These are phyloP conservation scores for Astrephomene gubernaculifera DNA, from an alignment of 139 green algal genomes.

Conservation along the genomic window DNA sequence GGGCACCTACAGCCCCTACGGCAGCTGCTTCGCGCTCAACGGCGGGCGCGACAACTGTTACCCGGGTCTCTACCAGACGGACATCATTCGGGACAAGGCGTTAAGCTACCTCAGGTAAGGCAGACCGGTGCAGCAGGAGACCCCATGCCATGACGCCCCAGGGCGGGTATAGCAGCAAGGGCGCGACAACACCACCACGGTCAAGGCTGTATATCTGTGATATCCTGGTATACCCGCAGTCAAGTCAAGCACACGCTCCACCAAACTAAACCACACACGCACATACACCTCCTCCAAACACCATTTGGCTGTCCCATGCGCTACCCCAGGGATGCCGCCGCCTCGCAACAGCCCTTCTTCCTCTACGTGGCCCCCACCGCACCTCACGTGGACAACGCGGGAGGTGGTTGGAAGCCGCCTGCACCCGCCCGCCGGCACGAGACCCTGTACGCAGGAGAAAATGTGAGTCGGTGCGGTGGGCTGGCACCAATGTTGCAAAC, in stretches of 20 bases:
- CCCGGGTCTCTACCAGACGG: constrained; percentile 36
- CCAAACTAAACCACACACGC: no score
- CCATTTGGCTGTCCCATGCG: not conserved
- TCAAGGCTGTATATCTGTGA: no score
- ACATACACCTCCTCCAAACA: not conserved
- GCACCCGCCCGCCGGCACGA: not conserved
- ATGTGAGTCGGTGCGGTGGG: not conserved
- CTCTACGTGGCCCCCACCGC: constrained; percentile 34
- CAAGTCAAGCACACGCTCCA: no score
- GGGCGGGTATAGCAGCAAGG: no score
- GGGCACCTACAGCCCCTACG: constrained; percentile 19
- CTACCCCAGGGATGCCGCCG: constrained; percentile 21
- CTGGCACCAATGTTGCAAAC: no score
- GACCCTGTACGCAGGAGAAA: not conserved
- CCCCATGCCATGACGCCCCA: no score
- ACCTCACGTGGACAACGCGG: not conserved
- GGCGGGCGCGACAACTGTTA: not conserved
- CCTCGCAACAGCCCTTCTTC: constrained; percentile 36
- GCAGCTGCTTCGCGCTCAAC: constrained; percentile 8
- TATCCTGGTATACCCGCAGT: no score
- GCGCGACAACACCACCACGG: no score
- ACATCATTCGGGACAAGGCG: constrained; percentile 48
- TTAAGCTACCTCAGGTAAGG: constrained; percentile 16
- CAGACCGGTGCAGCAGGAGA: no score
- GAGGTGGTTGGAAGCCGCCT: not conserved